Evolutionary conservation across 1,139 yeast species (phyloP).

Genomic region (Kazachstania sp.): DNA sequence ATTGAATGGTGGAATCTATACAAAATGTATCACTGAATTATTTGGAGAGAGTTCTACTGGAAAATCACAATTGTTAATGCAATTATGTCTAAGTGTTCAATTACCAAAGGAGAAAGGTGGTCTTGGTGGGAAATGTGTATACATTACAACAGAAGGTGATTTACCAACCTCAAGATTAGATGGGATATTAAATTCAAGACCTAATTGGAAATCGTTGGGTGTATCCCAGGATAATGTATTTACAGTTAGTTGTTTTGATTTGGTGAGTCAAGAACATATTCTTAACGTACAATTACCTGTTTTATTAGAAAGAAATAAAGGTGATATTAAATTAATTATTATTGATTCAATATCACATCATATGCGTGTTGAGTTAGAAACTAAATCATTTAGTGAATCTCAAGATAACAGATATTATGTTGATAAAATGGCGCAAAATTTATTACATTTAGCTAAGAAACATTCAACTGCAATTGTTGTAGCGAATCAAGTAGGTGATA

Average conservation of each 20-base stretch:
- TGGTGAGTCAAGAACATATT: conserved; percentile 69
- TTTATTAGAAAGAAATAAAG: conserved; percentile 36
- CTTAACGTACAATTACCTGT: conserved; percentile 63
- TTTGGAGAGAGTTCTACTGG: conserved; percentile 84
- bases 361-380: conserved; percentile 54
- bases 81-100: conserved; percentile 52
- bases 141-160: conserved; percentile 69
- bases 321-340: conserved; percentile 45
- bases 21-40: conserved; percentile 65
- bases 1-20: conserved; percentile 63
- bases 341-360: conserved; percentile 88
- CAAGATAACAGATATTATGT: conserved; percentile 40
- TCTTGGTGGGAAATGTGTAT: conserved; percentile 42
- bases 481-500: conserved; percentile 76
- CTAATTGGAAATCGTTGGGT: conserved; percentile 22
- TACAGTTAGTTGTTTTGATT: conserved; percentile 57
- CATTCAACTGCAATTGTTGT: conserved; percentile 55
- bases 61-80: conserved; percentile 68
- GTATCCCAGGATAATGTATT: conserved; percentile 45
- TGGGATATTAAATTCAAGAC: conserved; percentile 30
- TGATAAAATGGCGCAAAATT: conserved; percentile 39
- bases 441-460: conserved; percentile 43
- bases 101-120: conserved; percentile 41
- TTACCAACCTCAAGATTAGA: conserved; percentile 55
- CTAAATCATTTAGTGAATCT: conserved; percentile 30